Evolutionary conservation across 2,329 filamentous ascomycete genomes (phyloP).

Genomic region (Remersonia thermophila): DNA sequence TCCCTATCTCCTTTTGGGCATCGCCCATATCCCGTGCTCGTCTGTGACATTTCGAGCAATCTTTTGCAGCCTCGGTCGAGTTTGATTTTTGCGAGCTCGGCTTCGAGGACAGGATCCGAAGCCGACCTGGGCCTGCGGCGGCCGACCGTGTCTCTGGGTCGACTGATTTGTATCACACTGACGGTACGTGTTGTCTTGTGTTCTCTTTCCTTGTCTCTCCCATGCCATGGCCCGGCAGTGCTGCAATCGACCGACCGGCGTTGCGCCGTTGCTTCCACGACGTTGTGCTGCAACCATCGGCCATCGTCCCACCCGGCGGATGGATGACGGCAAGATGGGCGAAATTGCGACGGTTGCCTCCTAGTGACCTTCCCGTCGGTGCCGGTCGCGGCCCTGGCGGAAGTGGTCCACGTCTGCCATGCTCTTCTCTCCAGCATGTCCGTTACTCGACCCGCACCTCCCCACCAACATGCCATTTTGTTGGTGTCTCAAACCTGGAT

Average conservation of each 20-base stretch:
- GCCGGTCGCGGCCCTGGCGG: too few species aligned
- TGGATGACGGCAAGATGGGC: too few species aligned
- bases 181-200: neutral
- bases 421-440: neutral
- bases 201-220: constrained; percentile 6
- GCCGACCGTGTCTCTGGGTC: neutral
- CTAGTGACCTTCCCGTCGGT: too few species aligned
- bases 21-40: constrained; percentile 3
- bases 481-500: neutral
- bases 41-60: neutral
- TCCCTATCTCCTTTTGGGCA: neutral
- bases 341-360: too few species aligned
- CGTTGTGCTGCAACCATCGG: neutral
- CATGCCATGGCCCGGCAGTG: too few species aligned
- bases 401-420: too few species aligned
- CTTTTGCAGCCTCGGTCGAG: too few species aligned
- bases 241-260: too few species aligned
- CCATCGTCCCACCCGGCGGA: too few species aligned
- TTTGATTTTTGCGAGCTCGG: neutral
- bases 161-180: too few species aligned
- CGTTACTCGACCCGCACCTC: constrained; percentile 4
- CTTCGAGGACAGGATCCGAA: neutral
- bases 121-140: neutral
- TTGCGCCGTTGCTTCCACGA: constrained; percentile 1
- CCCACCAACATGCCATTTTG: constrained; percentile 3